Evolutionary conservation across 1,284 basidiomycete genomes (phyloP).

Genomic region (Cryptococcus sp.): DNA sequence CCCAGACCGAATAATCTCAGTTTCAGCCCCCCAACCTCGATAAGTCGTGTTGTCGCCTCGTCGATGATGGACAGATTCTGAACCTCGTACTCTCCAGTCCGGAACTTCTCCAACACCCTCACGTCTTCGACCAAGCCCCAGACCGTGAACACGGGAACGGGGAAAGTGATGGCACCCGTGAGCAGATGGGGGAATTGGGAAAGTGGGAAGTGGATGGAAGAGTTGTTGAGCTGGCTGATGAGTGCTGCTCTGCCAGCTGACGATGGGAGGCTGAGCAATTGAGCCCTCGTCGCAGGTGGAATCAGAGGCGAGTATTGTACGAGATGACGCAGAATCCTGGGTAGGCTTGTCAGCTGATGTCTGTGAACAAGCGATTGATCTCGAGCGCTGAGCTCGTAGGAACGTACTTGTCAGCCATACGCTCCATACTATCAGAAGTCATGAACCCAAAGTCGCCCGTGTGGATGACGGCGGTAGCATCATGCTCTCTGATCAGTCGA

Average conservation of each 20-base stretch:
- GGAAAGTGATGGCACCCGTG: constrained; percentile 81
- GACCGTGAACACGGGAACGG: constrained; percentile 92
- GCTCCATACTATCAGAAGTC: constrained; percentile 76
- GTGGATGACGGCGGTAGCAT: constrained; percentile 93
- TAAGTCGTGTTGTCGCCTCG: constrained; percentile 85
- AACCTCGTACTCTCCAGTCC: constrained; percentile 75
- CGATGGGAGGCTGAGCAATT: constrained; percentile 72
- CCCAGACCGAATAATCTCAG: constrained; percentile 91
- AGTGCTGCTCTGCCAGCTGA: constrained; percentile 50
- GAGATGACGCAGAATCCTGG: constrained; percentile 83
- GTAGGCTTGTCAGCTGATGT: constrained; percentile 5
- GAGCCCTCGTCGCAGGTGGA: constrained; percentile 73
- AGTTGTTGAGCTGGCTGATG: constrained; percentile 59
- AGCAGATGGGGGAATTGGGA: constrained; percentile 94
- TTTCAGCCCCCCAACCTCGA: constrained; percentile 92
- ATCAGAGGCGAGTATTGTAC: constrained; percentile 98
- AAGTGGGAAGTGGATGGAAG: constrained; percentile 61
- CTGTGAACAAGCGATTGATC: too few relatives aligned
- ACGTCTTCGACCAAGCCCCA: constrained; percentile 99
- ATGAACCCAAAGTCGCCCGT: constrained; percentile 99
- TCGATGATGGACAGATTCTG: constrained; percentile 89
- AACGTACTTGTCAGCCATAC: constrained; percentile 80
- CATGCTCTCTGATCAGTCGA: constrained; percentile 81
- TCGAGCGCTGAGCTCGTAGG: not conserved
- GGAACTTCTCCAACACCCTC: constrained; percentile 85